Percentiles rank a stretch among this genome's conserved stretches.
Conservation (phyloP, 176 grass and related monocot genomes). For the Alopecurus myosuroides region DNA sequence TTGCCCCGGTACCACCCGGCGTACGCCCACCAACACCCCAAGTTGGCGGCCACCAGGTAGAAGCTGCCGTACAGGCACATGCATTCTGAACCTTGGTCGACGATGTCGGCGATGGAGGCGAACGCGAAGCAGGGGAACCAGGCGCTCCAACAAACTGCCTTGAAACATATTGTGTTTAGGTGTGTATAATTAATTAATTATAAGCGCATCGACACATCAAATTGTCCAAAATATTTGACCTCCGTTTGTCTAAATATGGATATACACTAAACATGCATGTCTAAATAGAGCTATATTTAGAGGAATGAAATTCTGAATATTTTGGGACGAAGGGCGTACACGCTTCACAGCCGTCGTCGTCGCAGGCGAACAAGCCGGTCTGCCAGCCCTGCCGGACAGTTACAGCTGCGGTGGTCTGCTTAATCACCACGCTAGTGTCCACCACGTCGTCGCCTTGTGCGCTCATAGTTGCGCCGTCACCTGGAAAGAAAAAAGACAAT, state of each 20-base stretch:
- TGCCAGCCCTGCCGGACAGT: not conserved
- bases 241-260: too few species aligned
- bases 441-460: not conserved
- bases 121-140: not conserved
- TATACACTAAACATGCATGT: too few species aligned
- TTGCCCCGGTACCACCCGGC: not conserved
- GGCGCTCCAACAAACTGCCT: not conserved
- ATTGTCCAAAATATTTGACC: too few species aligned
- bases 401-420: not conserved
- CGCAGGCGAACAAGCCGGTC: not conserved
- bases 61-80: not conserved
- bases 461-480: not conserved
- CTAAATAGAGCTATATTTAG: too few species aligned
- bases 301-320: too few species aligned
- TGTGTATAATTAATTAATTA: too few species aligned
- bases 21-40: not conserved
- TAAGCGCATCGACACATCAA: too few species aligned
- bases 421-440: not conserved
- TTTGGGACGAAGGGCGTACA: too few species aligned
- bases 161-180: too few species aligned
- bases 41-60: not conserved
- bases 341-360: not conserved
- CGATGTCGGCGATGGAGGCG: not conserved
- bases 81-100: not conserved
- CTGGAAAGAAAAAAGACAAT: too few species aligned